phyloP scores from a whole-genome alignment of 2,329 filamentous ascomycete genomes.

The Curvularia sp. region DNA sequence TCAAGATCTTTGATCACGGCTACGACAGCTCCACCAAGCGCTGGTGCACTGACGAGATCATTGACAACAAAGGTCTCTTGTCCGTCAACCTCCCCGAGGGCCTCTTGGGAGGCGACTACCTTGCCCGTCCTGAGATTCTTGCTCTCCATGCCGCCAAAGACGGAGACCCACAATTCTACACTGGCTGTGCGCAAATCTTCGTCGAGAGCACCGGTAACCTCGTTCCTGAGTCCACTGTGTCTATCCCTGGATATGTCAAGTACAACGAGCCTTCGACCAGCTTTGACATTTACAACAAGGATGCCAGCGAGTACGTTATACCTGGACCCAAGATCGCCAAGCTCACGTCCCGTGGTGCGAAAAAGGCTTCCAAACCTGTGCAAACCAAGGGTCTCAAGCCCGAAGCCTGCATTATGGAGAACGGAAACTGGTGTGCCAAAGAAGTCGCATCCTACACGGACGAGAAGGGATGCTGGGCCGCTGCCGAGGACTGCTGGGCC shows the following conservation, averaged over 20 bases:
- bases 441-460: conserved; percentile 65
- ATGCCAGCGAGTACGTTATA: conserved; percentile 58
- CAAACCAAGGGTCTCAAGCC: conserved; percentile 63
- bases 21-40: conserved; percentile 63
- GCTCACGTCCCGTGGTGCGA: conserved; percentile 42
- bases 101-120: conserved; percentile 71
- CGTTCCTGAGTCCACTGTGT: conserved; percentile 61
- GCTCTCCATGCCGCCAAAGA: conserved; percentile 69
- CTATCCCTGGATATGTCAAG: conserved; percentile 71
- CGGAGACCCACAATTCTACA: conserved; percentile 70
- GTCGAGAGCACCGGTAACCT: conserved; percentile 60
- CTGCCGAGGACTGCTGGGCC: conserved; percentile 56
- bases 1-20: conserved; percentile 77
- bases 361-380: conserved; percentile 21
- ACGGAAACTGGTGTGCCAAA: conserved; percentile 75
- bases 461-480: conserved; percentile 66
- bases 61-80: conserved; percentile 68
- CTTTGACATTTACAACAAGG: conserved; percentile 67
- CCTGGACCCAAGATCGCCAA: conserved; percentile 65
- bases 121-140: conserved; percentile 73
- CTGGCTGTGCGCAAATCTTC: conserved; percentile 74
- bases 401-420: conserved; percentile 65
- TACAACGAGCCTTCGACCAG: conserved; percentile 62
- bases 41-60: conserved; percentile 76
- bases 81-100: conserved; percentile 67